These are phyloP conservation scores for Neophaeococcomyces aloes DNA, from an alignment of 2,329 filamentous ascomycete species.

Conservation along the genomic window DNA sequence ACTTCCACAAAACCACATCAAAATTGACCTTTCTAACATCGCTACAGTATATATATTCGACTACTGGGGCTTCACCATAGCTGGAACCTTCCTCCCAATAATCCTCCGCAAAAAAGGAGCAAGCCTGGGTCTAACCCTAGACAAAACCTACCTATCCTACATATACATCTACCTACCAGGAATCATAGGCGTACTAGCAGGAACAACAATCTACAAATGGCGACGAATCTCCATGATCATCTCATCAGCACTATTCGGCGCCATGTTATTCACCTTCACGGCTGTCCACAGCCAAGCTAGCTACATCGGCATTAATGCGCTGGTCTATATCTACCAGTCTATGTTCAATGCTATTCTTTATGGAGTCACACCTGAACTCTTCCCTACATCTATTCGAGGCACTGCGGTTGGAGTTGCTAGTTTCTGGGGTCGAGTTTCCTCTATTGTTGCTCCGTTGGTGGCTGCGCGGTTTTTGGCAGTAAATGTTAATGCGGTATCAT, in stretches of 20 bases:
- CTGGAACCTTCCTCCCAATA: slow-evolving; percentile 32
- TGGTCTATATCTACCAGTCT: slow-evolving; percentile 44
- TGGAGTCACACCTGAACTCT: slow-evolving; percentile 43
- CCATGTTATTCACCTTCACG: slow-evolving; percentile 34
- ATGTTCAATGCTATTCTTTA: slow-evolving; percentile 44
- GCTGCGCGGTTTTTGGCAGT: slow-evolving; percentile 35
- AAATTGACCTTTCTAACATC: too few relatives aligned
- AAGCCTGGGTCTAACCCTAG: slow-evolving; percentile 18
- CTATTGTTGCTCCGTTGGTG: slow-evolving; percentile 48
- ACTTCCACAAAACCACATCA: too few relatives aligned
- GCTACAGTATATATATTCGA: slow-evolving; percentile 39
- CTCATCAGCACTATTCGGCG: slow-evolving; percentile 34
- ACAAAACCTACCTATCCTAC: slow-evolving; percentile 27
- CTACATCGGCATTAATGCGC: slow-evolving; percentile 40
- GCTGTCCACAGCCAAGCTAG: slow-evolving; percentile 35
- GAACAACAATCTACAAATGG: slow-evolving; percentile 36
- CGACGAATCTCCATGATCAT: slow-evolving; percentile 36
- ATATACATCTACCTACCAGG: slow-evolving; percentile 29
- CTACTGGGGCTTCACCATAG: slow-evolving; percentile 22
- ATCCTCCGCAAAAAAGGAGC: slow-evolving; percentile 25
- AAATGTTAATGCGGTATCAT: slow-evolving; percentile 42
- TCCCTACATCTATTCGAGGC: slow-evolving; percentile 41
- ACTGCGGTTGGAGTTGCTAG: slow-evolving; percentile 47
- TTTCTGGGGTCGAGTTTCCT: slow-evolving; percentile 50
- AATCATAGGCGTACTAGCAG: slow-evolving; percentile 28